These are phyloP conservation scores for Scopulariopsis brevicaulis DNA, from an alignment of 2,329 filamentous ascomycete genomes.

Conservation along the genomic window DNA sequence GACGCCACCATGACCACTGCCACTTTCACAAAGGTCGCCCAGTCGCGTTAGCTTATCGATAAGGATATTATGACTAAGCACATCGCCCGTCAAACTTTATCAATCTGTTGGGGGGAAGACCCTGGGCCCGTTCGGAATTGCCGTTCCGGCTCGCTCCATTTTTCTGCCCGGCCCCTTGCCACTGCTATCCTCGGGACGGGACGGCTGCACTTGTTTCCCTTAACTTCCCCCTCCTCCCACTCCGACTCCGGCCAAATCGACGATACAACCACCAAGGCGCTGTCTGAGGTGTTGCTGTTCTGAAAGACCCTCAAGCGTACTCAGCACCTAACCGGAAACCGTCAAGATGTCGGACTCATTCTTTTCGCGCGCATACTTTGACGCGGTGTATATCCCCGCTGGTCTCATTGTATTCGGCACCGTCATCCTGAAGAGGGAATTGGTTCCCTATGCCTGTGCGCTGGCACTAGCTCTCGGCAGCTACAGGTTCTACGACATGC, in stretches of 20 bases:
- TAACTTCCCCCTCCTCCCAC: neutral
- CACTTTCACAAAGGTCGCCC: too few species aligned
- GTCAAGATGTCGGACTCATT: conserved; percentile 23
- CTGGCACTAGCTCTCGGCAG: conserved; percentile 55
- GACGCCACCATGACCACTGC: too few species aligned
- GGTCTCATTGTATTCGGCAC: conserved; percentile 66
- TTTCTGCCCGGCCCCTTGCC: neutral
- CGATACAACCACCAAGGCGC: neutral
- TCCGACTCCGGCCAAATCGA: neutral
- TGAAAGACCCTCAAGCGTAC: neutral
- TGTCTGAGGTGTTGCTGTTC: neutral
- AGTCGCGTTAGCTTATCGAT: neutral
- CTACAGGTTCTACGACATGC: conserved; percentile 59
- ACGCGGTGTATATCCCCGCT: conserved; percentile 78
- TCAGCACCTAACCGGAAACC: neutral
- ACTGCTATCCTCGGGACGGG: neutral
- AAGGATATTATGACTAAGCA: neutral
- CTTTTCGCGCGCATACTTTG: conserved; percentile 53
- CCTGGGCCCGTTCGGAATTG: neutral
- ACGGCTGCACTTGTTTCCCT: neutral
- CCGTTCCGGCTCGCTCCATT: neutral
- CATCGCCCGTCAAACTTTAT: neutral
- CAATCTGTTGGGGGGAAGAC: neutral
- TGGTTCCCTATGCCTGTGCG: conserved; percentile 57
- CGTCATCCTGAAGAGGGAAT: conserved; percentile 69